phyloP scores from a whole-genome alignment of 306 rosid genomes.

The Fragaria vesca region DNA sequence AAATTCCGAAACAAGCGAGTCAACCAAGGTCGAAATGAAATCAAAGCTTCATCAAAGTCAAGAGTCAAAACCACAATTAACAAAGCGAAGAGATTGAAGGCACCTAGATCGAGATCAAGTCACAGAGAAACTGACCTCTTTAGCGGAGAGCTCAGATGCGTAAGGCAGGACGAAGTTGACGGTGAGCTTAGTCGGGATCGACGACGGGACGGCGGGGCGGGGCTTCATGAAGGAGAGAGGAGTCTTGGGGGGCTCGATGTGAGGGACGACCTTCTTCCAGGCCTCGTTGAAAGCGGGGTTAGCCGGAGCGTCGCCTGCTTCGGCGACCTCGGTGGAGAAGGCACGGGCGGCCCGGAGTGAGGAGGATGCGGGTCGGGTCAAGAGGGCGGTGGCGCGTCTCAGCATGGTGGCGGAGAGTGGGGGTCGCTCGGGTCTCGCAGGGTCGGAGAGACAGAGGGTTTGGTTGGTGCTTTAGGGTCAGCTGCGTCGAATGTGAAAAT shows the following conservation, averaged over 20 bases:
- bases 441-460: conserved; percentile 63
- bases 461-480: conserved; percentile 16
- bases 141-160: conserved; percentile 68
- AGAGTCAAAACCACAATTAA: background rate
- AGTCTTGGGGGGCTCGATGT: conserved; percentile 74
- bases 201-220: conserved; percentile 65
- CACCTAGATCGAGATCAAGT: background rate
- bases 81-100: background rate
- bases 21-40: background rate
- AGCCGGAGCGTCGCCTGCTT: conserved; percentile 5
- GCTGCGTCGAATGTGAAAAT: background rate
- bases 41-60: background rate
- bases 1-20: background rate
- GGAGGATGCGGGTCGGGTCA: conserved; percentile 36
- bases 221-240: conserved; percentile 66
- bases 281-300: conserved; percentile 51
- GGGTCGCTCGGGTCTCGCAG: conserved; percentile 93
- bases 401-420: conserved; percentile 46
- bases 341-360: conserved; percentile 39
- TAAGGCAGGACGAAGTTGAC: conserved; percentile 94
- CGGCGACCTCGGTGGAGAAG: conserved; percentile 63
- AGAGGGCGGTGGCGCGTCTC: conserved; percentile 61
- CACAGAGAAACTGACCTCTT: conserved; percentile 57
- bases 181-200: conserved; percentile 83
- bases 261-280: conserved; percentile 71